Evolutionary conservation across 2,329 filamentous ascomycete genomes (phyloP), one percentile per base, ranked within the genome.

Genomic region (Xylaria sp.): DNA sequence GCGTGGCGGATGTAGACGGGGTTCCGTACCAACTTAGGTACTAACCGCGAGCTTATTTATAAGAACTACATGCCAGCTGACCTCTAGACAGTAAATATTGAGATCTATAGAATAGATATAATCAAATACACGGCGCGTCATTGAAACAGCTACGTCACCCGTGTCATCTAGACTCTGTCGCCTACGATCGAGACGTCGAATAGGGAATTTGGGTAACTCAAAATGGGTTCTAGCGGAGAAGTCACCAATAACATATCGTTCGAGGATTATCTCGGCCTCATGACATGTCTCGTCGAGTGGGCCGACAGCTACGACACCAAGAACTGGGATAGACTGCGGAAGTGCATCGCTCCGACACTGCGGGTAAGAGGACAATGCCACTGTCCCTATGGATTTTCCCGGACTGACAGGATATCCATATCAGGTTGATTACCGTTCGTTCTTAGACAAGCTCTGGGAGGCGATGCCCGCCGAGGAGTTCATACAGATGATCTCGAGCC

Each of bases 351-450:
- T 2, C 89, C 90, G 0, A 89, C 86, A 0, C 76, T 89, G 15
- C 82, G 81, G 51, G 84, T 85, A 77, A 61, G 82, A 39, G 44
- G 2, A 76, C 34, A 51, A 34, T 7, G 7, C 10, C 25, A 23
- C 20, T 54, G 5, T 28, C 44, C 13, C 48, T 18, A n/a, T 50
- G 2, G 23, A n/a, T 32, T 28, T 18, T 34, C 15, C n/a, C 37
- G 39, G 39, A 25, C 69, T 71, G n/a, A 71, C 57, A 55, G 9
- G 1, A 9, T 10, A 55, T 13, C 39, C 18, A 7, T n/a, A 59
- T 18, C 15, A 91, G 85, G 86, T 94, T 75, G 92, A 94, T 84
- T 94, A 94, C 85, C 88, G 87, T 60, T 84, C 86, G 50, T 88
- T 90, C 79, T 84, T 88, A 62, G 84, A 88, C 78, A 86, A 86